Percentiles rank a stretch among this genome's conserved stretches.
Conservation (phyloP, 164 flowering plant species). For the Warburgia ugandensis region DNA sequence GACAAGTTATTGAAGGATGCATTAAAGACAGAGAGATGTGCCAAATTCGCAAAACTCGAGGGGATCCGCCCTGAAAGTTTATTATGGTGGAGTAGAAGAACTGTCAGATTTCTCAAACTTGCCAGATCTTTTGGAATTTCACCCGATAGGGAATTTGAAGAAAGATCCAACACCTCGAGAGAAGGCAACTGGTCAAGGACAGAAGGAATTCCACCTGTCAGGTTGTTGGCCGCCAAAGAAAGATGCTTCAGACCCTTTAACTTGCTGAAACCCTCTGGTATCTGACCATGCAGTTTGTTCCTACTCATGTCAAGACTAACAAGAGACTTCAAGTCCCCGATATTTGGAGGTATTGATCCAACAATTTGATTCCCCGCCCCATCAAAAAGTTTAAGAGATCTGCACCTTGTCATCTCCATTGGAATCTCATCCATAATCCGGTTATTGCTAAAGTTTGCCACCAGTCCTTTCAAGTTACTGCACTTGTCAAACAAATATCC, state of each 20-base stretch:
- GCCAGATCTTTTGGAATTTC: slow-evolving; percentile 53
- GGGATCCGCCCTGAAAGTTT: slow-evolving; percentile 67
- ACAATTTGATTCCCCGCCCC: slow-evolving; percentile 53
- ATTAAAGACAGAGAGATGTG: slow-evolving; percentile 48
- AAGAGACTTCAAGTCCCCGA: slow-evolving; percentile 49
- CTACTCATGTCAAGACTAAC: slow-evolving; percentile 57
- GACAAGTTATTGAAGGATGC: slow-evolving; percentile 81
- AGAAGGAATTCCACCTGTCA: slow-evolving; percentile 59
- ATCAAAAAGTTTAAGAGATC: slow-evolving; percentile 52
- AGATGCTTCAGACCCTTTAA: slow-evolving; percentile 42
- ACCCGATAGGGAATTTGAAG: slow-evolving; percentile 63
- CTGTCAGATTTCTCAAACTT: slow-evolving; percentile 44
- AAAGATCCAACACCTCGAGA: slow-evolving; percentile 53
- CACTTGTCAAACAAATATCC: slow-evolving; percentile 53
- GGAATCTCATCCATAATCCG: slow-evolving; percentile 52
- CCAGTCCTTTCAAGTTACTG: slow-evolving; percentile 30
- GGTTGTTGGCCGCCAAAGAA: slow-evolving; percentile 53
- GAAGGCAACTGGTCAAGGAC: slow-evolving; percentile 48
- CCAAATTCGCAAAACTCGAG: slow-evolving; percentile 45
- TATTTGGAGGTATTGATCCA: slow-evolving; percentile 45
- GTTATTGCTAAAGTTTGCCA: slow-evolving; percentile 56
- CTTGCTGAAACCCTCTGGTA: slow-evolving; percentile 45
- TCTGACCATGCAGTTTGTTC: slow-evolving; percentile 50
- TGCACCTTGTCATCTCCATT: slow-evolving; percentile 33
- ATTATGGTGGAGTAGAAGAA: slow-evolving; percentile 59